phyloP scores from a whole-genome alignment of 1,139 yeast species.

The Protomyces inouyei region DNA sequence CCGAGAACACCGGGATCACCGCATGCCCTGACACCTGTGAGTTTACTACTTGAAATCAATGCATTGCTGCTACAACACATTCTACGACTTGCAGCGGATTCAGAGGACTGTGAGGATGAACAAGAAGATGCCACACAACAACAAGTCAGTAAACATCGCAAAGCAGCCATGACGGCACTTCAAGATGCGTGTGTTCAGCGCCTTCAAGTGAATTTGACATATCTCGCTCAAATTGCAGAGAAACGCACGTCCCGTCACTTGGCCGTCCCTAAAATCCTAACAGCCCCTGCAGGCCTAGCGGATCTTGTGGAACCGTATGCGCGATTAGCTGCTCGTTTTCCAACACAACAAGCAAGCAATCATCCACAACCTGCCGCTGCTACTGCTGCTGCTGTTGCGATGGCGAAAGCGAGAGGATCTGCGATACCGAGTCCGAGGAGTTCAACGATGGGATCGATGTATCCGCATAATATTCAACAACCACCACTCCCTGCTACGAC shows the following conservation, averaged over 20 bases:
- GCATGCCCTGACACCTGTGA: background rate
- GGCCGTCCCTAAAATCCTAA: background rate
- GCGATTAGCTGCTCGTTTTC: conserved; percentile 1
- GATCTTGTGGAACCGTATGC: conserved; percentile 16
- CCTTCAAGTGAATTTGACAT: conserved; percentile 13
- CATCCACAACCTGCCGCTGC: background rate
- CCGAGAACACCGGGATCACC: conserved; percentile 1
- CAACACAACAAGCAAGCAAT: background rate
- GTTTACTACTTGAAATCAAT: conserved; percentile 26
- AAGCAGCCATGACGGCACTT: background rate
- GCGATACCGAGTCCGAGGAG: no score
- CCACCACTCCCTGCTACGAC: no score
- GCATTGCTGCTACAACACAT: conserved; percentile 23
- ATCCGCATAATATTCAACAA: no score
- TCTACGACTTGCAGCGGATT: background rate
- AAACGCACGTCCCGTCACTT: background rate
- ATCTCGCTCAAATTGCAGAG: conserved; percentile 13
- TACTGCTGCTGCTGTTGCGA: no score
- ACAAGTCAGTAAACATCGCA: background rate
- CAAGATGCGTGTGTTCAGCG: conserved; percentile 9
- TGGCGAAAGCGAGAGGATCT: no score
- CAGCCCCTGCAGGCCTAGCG: conserved; percentile 15
- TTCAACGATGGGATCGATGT: no score
- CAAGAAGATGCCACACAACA: background rate
- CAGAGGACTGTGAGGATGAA: background rate